phyloP scores from a whole-genome alignment of 1,139 yeast genomes.

The Suhomyces bribrorum region DNA sequence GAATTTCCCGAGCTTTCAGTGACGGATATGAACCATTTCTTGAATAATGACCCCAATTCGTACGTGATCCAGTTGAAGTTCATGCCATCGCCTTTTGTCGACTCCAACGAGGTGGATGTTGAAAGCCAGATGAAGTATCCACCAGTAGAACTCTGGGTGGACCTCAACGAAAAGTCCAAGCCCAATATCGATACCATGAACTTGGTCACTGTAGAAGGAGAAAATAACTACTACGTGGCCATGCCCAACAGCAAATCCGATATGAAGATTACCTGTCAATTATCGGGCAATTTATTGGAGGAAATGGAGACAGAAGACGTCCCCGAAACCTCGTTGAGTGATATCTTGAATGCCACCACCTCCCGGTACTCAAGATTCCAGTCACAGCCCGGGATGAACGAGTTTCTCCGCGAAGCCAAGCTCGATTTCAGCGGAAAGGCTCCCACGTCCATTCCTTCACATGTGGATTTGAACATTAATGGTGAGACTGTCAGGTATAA shows the following conservation, averaged over 20 bases:
- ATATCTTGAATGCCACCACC: conserved; percentile 31
- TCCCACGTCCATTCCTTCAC: conserved; percentile 38
- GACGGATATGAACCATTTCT: conserved; percentile 23
- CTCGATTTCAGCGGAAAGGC: conserved; percentile 43
- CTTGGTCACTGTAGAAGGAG: conserved; percentile 51
- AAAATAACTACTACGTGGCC: conserved; percentile 42
- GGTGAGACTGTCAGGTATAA: conserved; percentile 42
- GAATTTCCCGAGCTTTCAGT: conserved; percentile 21
- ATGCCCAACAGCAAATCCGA: conserved; percentile 45
- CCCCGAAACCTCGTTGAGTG: conserved; percentile 15
- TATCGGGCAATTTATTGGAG: conserved; percentile 35
- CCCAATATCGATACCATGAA: conserved; percentile 44
- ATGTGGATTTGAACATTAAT: conserved; percentile 36
- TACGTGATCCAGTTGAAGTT: conserved; percentile 47
- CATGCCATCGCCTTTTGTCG: conserved; percentile 44
- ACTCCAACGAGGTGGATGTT: conserved; percentile 17
- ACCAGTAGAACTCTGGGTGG: conserved; percentile 57
- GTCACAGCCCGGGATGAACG: conserved; percentile 49
- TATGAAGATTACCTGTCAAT: conserved; percentile 46
- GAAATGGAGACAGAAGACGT: conserved; percentile 8
- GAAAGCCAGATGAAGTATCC: conserved; percentile 39
- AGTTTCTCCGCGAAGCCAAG: conserved; percentile 39
- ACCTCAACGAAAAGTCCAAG: conserved; percentile 38
- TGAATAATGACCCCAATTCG: conserved; percentile 19
- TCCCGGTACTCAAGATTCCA: conserved; percentile 31